Conservation (phyloP, 2,329 filamentous ascomycete species). For the Microcera coccophila region DNA sequence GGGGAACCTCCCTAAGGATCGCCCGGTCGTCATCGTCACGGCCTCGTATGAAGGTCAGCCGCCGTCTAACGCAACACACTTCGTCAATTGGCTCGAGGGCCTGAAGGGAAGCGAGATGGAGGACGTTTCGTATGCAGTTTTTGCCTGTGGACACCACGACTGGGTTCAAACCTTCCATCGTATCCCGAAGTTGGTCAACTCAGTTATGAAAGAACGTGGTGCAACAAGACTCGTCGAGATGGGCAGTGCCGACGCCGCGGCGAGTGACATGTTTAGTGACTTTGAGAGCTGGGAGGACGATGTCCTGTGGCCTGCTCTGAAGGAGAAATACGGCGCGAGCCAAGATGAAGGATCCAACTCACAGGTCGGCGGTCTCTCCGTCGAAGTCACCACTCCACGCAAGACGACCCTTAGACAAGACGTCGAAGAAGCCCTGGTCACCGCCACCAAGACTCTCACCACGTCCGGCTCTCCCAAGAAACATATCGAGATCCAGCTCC, state of each 20-base stretch:
- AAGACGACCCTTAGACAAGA: constrained; percentile 59
- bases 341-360: constrained; percentile 4
- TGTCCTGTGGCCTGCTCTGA: constrained; percentile 47
- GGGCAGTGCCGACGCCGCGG: constrained; percentile 57
- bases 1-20: constrained; percentile 54
- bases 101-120: constrained; percentile 49
- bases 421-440: constrained; percentile 57
- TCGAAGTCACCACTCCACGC: constrained; percentile 52
- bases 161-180: constrained; percentile 63
- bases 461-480: constrained; percentile 54
- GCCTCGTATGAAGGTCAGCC: constrained; percentile 73
- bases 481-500: constrained; percentile 64
- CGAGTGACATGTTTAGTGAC: constrained; percentile 63
- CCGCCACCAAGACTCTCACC: constrained; percentile 50
- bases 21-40: constrained; percentile 63
- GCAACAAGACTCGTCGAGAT: constrained; percentile 38
- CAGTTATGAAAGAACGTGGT: constrained; percentile 40
- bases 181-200: constrained; percentile 61
- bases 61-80: constrained; percentile 66
- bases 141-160: constrained; percentile 60
- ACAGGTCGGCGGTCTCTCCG: constrained; percentile 25
- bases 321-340: constrained; percentile 27
- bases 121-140: constrained; percentile 62
- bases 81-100: constrained; percentile 62
- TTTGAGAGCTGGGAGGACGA: constrained; percentile 66